Base-by-base conservation (phyloP, 192 early-diverging fungal genomes). In the Coemansia sp. region DNA sequence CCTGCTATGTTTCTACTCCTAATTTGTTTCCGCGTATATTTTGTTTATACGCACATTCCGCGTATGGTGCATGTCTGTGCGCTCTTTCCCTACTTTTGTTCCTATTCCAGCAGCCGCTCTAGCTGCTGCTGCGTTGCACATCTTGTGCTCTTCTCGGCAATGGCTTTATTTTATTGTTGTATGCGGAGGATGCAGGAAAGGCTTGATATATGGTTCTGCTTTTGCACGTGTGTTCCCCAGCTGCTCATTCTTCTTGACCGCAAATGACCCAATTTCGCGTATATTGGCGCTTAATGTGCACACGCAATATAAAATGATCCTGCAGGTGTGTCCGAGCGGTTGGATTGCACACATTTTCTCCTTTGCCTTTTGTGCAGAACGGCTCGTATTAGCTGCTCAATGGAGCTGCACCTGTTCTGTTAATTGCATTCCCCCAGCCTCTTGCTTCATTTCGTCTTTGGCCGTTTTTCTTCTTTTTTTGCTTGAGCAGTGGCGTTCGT, bases 401-500 rank as follows among this genome's bases (percentile, higher is more conserved):
- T 35, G 31, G 6, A 35, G 6, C 31, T 35, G 31, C 31, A 35
- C 31, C 8, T 35, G 31, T 35, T 35, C 31, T 35, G 31, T 35
- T 45, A 45, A 45, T 45, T 45, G 41, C 41, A 9, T n/a, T n/a
- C 6, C 11, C 41, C 41, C 41, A 45, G 62, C 11, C 50, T 8
- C 29, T 52, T 52, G 22, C 31, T 37, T 19, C 57, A 39, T 37
- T 41, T 31, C 19, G 16, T 17, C 48, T 17, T 19, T 8, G 19
- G 48, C 48, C 48, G 16, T 29, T 9, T 17, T n/a, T 2, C 35
- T 10, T 23, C 1, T 8, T 10, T 12, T 50, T 27, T 27, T 9
- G 25, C 43, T 59, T 59, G 58, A 59, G 58, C 14, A 59, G 58
- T 59, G 58, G 58, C 58, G 58, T 23, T 26, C 23, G 58, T 26